Base-by-base conservation (phyloP, 2,329 filamentous ascomycete genomes). In the Tolypocladium ophioglossoides region DNA sequence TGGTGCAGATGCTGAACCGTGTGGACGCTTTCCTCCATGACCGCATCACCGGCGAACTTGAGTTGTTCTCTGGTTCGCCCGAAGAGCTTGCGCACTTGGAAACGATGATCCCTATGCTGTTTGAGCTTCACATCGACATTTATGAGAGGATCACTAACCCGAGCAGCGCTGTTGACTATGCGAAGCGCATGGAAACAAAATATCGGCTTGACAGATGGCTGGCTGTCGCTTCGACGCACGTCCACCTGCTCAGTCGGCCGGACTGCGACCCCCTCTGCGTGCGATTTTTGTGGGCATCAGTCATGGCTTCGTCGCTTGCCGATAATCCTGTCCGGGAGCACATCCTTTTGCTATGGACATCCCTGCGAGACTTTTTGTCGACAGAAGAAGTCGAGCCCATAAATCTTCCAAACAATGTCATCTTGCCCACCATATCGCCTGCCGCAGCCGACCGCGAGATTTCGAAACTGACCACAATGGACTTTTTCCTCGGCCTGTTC, bases 401-500 rank as follows among this genome's bases (percentile, higher is more conserved):
- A 14, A 74, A 78, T 37, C 74, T 97, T 0, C 81, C 86, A 4
- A 97, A 99, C 68, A 97, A 96, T 64, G 80, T 83, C 1, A 80
- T 91, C 22, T 95, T 99, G 85, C 83, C 90, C 0, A 88, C 94
- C 58, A 80, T 99, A 51, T 96, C 92, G 0, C 72, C 83, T 2
- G 78, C 80, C n/a, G 89, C 90, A 0, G 85, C 94, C 9, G 91
- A 97, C 58, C 85, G 90, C 53, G 92, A 99, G 66, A 86, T 96
- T 30, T 92, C 89, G 14, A 91, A 91, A 63, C 78, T 97, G 37
- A 96, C 89, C 16, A 97, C 92, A 0, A 94, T 95, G 82, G 92
- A 96, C 65, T 97, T 97, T 68, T 97, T 99, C 69, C 78, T 91
- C 51, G 89, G 85, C 39, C 81, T 99, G 0, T 97, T 97, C 66